Evolutionary conservation across 2,329 filamentous ascomycete species (phyloP), one percentile per base, ranked within the genome.

Genomic region (Chaetomium sp.): DNA sequence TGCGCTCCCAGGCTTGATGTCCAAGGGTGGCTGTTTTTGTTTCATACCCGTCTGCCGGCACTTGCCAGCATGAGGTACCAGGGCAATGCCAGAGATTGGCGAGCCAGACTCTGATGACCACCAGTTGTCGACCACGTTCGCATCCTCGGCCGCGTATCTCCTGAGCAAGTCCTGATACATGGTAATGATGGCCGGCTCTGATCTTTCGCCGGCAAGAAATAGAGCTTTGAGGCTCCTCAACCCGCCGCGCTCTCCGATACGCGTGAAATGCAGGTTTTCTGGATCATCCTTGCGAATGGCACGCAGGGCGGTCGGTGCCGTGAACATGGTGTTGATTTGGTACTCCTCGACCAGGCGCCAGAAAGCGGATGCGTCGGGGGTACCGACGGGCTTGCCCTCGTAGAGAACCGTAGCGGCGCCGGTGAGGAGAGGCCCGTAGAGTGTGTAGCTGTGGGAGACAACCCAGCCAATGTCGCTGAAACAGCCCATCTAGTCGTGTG

Each of bases 301-400:
- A 35, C 93, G 85, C 38, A 98, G 82, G 1, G 94, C 93, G 1
- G 86, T 97, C 0, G 93, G 93, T 0, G 93, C 94, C 0, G 93
- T 97, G 74, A 91, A 96, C 71, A 96, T 81, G 6, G 87, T 85
- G 67, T 91, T 96, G 62, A 96, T 92, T 72, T 89, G 89, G 80
- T 97, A 90, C 71, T 96, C 90, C 69, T 93, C 89, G 4, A 96
- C 78, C 21, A 97, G 86, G 2, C 93, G 83, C 93, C 93, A 98
- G 75, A 97, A 95, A 0, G 90, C 90, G 6, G 91, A 90, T 0
- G 92, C 90, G 71, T 97, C 88, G 0, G 93, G 93, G 0, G 93
- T 97, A 4, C 93, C 93, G 13, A 97, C 83, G 0, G 93, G 93
- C 70, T 97, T 97, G n/a, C 93, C 94, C 78, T 97, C 93, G 75